Evolutionary conservation across 257 asterid genomes (phyloP).

Genomic region (Misopates orontium): DNA sequence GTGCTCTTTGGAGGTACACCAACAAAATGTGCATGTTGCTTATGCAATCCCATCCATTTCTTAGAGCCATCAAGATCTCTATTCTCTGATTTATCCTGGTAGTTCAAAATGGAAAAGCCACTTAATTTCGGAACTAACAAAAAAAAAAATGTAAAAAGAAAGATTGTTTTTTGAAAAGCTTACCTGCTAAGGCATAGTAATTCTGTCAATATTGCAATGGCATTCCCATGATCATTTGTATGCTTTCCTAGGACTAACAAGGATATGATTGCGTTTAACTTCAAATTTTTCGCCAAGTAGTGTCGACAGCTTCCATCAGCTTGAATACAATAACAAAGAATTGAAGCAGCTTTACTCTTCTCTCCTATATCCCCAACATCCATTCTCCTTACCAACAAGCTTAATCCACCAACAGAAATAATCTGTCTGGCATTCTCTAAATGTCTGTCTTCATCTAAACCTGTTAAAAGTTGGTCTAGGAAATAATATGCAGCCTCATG

Average conservation of each 20-base stretch:
- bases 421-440: conserved; percentile 62
- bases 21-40: conserved; percentile 60
- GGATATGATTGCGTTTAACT: conserved; percentile 43
- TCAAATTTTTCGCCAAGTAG: conserved; percentile 57
- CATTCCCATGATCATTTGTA: conserved; percentile 30
- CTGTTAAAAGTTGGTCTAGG: conserved; percentile 56
- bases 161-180: neutral
- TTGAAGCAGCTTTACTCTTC: conserved; percentile 49
- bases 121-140: neutral
- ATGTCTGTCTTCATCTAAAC: conserved; percentile 60
- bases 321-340: conserved; percentile 52
- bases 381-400: conserved; percentile 60
- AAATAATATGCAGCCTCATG: conserved; percentile 73
- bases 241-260: conserved; percentile 42
- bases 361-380: conserved; percentile 56
- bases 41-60: conserved; percentile 59
- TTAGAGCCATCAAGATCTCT: conserved; percentile 45
- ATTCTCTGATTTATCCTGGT: conserved; percentile 53
- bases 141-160: neutral
- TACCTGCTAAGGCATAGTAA: conserved; percentile 73
- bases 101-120: neutral
- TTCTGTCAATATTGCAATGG: conserved; percentile 58
- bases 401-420: conserved; percentile 66
- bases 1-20: conserved; percentile 56
- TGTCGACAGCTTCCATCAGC: conserved; percentile 77